These are phyloP conservation scores for Populus pruinosa DNA, from an alignment of 345 rosid genomes.

Conservation along the genomic window DNA sequence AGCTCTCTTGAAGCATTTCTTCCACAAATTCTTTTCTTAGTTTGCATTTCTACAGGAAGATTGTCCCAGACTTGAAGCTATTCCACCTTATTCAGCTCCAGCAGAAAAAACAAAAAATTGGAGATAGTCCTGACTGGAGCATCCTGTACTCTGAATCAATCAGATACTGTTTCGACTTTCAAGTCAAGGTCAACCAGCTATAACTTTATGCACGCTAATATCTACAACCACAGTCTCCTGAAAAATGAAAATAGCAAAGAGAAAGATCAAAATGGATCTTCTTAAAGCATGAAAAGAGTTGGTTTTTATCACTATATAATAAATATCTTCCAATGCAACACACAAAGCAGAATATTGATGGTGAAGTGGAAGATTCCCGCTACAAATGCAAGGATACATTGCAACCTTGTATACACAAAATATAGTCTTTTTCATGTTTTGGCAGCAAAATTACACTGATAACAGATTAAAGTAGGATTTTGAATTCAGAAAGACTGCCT, in stretches of 20 bases:
- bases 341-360: neutral
- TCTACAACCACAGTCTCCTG: neutral
- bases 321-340: neutral
- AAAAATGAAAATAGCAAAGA: neutral
- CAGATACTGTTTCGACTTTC: neutral
- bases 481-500: neutral
- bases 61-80: slow-evolving; percentile 5
- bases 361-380: neutral
- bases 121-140: neutral
- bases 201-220: too few relatives aligned
- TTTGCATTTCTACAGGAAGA: slow-evolving; percentile 45
- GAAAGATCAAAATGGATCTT: neutral
- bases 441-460: neutral
- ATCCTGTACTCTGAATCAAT: neutral
- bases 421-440: neutral
- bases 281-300: too few relatives aligned
- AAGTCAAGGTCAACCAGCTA: neutral
- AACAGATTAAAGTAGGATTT: neutral
- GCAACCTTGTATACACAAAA: neutral
- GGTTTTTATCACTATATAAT: too few relatives aligned
- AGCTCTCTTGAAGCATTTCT: slow-evolving; percentile 48
- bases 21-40: slow-evolving; percentile 48
- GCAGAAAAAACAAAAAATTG: neutral
- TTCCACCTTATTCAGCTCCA: slow-evolving; percentile 4
- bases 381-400: neutral